Base-by-base conservation (phyloP, 148 eudicot genomes). In the Diospyros lotus region DNA sequence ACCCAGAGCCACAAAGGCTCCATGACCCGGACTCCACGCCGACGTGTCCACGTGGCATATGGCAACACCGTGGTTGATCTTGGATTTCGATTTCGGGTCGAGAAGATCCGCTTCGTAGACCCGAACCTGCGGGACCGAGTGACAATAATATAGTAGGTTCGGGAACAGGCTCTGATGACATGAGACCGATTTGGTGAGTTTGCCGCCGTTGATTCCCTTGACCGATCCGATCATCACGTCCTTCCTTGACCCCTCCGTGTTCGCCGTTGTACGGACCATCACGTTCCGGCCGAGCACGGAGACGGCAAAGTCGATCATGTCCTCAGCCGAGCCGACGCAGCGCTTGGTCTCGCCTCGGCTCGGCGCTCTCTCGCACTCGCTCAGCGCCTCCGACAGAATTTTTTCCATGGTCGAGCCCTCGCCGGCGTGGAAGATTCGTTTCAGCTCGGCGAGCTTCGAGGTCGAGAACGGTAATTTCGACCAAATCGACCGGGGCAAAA, bases 151-250 rank as follows among this genome's bases (percentile, higher is more conserved):
- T 9, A 92, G 70, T 64, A 95, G 58, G 69, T 89, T 92, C 14
- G 98, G 98, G 73, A 84, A 88, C 87, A 92, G 72, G 75, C 96
- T 95, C 56, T 95, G 98, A 71, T 95, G 98, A 66, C 98, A 95
- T 4, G 98, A 95, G 62, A 95, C 96, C 38, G 94, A 88, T 78
- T 86, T 85, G 1, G 96, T 95, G 76, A 92, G 88, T 68, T 68
- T 60, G 6, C 97, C 98, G 18, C 90, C 89, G 64, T 94, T 89
- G 70, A 94, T 80, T 43, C 87, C 89, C 17, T 73, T 83, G 11
- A 95, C 91, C 18, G 80, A 73, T 38, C 97, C 98, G 1, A 95
- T 88, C 82, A 86, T 73, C 14, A 92, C 89, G 5, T 58, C 39
- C 4, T 79, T 45, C 48, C 82, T 80, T 10, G 98, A 92, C 59